phyloP scores from a whole-genome alignment of 352 stramenopile species.

The Discostella stelligera region DNA sequence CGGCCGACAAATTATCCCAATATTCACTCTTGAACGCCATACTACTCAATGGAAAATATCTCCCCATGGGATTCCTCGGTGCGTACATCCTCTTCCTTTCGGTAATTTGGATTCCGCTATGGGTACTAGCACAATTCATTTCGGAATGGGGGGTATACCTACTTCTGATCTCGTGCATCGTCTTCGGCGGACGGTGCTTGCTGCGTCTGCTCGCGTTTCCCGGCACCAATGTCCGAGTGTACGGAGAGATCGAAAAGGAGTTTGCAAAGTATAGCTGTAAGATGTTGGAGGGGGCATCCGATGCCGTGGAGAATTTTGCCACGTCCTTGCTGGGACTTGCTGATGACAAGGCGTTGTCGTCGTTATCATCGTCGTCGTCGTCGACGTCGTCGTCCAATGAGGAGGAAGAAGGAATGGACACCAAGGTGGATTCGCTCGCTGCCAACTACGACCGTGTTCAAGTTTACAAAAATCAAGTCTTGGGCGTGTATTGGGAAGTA shows the following conservation, averaged over 20 bases:
- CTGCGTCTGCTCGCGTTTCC: conserved; percentile 74
- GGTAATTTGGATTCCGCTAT: conserved; percentile 62
- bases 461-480: conserved; percentile 65
- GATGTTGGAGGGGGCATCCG: conserved; percentile 55
- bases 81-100: conserved; percentile 48
- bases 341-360: not conserved
- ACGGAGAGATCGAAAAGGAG: conserved; percentile 75
- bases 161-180: conserved; percentile 8
- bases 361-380: not conserved
- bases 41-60: conserved; percentile 26
- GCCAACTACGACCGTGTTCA: conserved; percentile 55
- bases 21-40: conserved; percentile 17
- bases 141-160: conserved; percentile 71
- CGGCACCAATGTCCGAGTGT: conserved; percentile 65
- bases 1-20: not conserved
- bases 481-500: conserved; percentile 72
- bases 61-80: conserved; percentile 28
- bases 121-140: conserved; percentile 50
- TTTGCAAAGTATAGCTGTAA: conserved; percentile 77
- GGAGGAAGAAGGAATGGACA: conserved; percentile 20
- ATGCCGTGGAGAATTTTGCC: conserved; percentile 51
- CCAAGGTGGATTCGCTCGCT: conserved; percentile 6
- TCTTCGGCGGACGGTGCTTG: conserved; percentile 35
- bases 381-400: not conserved
- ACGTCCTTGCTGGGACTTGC: not conserved